Percentiles rank a stretch among this genome's conserved stretches.
Evolutionary conservation across 2,329 filamentous ascomycete genomes (phyloP).

Genomic region (Aspergillus caelatus): DNA sequence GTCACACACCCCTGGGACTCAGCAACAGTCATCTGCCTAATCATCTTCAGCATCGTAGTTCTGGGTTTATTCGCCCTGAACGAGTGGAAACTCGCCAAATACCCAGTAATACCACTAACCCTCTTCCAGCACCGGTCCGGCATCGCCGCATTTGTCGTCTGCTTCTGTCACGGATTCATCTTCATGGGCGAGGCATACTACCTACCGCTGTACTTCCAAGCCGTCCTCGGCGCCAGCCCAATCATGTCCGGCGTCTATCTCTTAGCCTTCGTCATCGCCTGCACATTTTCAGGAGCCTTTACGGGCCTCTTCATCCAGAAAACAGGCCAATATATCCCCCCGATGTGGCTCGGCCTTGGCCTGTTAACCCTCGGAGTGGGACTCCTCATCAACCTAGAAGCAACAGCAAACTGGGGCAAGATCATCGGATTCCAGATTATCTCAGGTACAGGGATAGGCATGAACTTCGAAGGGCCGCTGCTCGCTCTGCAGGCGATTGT

Average conservation of each 20-base stretch:
- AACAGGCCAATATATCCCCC: slow-evolving; percentile 66
- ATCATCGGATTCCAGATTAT: slow-evolving; percentile 51
- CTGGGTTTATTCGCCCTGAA: slow-evolving; percentile 69
- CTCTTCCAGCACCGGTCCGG: slow-evolving; percentile 71
- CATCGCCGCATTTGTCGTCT: slow-evolving; percentile 64
- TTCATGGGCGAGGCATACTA: slow-evolving; percentile 81
- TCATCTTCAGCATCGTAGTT: slow-evolving; percentile 70
- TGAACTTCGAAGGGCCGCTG: slow-evolving; percentile 55
- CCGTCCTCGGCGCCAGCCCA: slow-evolving; percentile 68
- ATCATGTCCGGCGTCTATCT: slow-evolving; percentile 75
- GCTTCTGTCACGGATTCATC: slow-evolving; percentile 73
- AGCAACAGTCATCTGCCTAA: slow-evolving; percentile 72
- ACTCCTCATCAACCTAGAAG: slow-evolving; percentile 60
- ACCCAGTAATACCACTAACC: slow-evolving; percentile 75
- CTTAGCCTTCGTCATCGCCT: slow-evolving; percentile 68
- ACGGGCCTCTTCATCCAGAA: slow-evolving; percentile 73
- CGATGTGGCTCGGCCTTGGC: slow-evolving; percentile 62
- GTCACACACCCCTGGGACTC: slow-evolving; percentile 75
- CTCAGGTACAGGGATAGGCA: slow-evolving; percentile 50
- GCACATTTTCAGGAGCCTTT: slow-evolving; percentile 64
- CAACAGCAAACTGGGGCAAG: slow-evolving; percentile 28
- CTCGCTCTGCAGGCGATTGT: slow-evolving; percentile 56
- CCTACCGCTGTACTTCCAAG: slow-evolving; percentile 83
- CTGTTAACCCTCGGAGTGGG: slow-evolving; percentile 68
- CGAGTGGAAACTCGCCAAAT: slow-evolving; percentile 73